phyloP scores from a whole-genome alignment of 2,329 filamentous ascomycete genomes.

The Xylaria digitata region DNA sequence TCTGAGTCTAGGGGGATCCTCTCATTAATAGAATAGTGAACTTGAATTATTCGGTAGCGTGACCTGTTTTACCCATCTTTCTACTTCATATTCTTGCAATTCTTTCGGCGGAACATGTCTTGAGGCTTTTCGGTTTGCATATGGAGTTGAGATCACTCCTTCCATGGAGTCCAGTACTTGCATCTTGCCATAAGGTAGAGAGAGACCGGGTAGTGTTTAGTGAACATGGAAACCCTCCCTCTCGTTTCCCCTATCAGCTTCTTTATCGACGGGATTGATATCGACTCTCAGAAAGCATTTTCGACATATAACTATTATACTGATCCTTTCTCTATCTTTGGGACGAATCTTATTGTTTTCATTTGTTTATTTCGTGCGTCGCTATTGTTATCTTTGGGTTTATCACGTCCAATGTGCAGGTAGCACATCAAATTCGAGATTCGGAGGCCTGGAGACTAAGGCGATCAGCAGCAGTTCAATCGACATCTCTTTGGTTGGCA shows the following conservation, averaged over 20 bases:
- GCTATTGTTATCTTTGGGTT: background rate
- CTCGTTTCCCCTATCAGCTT: background rate
- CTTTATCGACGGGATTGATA: background rate
- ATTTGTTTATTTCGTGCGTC: background rate
- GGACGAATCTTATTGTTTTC: background rate
- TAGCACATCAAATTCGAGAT: conserved; percentile 5
- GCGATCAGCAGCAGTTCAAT: conserved; percentile 10
- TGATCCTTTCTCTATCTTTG: background rate
- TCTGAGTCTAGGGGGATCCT: background rate
- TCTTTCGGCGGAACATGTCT: background rate
- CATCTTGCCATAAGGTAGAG: background rate
- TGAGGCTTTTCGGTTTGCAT: background rate
- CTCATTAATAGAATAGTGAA: background rate
- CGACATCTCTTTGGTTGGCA: background rate
- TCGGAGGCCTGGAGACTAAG: background rate
- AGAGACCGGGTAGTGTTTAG: conserved; percentile 27
- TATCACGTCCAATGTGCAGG: too few species aligned
- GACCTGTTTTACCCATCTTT: background rate
- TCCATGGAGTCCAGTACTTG: background rate
- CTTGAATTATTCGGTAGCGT: background rate
- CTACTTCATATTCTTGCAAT: background rate
- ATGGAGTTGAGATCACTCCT: background rate
- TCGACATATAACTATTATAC: background rate
- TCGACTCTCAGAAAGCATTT: background rate
- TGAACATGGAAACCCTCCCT: conserved; percentile 25